Evolutionary conservation across 1,284 basidiomycete genomes (phyloP).

Genomic region (Earliella scabrosa): DNA sequence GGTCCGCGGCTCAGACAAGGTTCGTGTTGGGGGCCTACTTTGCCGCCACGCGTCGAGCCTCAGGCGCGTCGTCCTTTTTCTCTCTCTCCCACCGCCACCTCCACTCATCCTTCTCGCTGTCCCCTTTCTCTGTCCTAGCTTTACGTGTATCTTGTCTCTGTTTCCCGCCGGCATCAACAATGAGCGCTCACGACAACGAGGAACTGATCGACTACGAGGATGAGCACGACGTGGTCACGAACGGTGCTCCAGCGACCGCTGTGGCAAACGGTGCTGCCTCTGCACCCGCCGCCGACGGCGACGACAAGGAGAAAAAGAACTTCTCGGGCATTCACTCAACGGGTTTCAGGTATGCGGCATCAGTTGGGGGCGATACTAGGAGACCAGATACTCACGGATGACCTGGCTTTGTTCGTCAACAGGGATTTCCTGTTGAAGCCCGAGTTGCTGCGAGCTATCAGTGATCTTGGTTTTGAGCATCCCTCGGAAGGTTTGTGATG

Average conservation of each 20-base stretch:
- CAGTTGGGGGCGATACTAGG: background rate
- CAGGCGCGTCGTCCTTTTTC: conserved; percentile 33
- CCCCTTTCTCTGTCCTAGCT: conserved; percentile 27
- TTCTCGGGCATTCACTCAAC: conserved; percentile 98
- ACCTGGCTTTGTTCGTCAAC: conserved; percentile 19
- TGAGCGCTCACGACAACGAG: conserved; percentile 82
- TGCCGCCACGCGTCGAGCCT: conserved; percentile 30
- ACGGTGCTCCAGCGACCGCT: conserved; percentile 52
- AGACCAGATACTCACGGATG: conserved; percentile 13
- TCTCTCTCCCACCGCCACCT: conserved; percentile 37
- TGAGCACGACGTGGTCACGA: conserved; percentile 84
- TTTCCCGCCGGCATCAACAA: conserved; percentile 37
- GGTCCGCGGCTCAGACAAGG: conserved; percentile 25
- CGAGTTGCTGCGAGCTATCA: conserved; percentile 96
- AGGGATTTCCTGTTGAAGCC: conserved; percentile 98
- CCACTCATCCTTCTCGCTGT: conserved; percentile 25
- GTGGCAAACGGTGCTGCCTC: conserved; percentile 56
- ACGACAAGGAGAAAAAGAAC: conserved; percentile 93
- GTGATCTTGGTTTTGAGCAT: conserved; percentile 99
- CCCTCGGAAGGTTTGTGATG: conserved; percentile 89
- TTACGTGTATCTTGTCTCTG: conserved; percentile 28
- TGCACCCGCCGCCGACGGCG: conserved; percentile 60
- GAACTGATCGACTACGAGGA: conserved; percentile 95
- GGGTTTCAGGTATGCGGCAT: conserved; percentile 78
- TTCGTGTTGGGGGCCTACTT: conserved; percentile 25